These are phyloP conservation scores for Thozetella sp. DNA, from an alignment of 495 filamentous ascomycete genomes.

Conservation along the genomic window DNA sequence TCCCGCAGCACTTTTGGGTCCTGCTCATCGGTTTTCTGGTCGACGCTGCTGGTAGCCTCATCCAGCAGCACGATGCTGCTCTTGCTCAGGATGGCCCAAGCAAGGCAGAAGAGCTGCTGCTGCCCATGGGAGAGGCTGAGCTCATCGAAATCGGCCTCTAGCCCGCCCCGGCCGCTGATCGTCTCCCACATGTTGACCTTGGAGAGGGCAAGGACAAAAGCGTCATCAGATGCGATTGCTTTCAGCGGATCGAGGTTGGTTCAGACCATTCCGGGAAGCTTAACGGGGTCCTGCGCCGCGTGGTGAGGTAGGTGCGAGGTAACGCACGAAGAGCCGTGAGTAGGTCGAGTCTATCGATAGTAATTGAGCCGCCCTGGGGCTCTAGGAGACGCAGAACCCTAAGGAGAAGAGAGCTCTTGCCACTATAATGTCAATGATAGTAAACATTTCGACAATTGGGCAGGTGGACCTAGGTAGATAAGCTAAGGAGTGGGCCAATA, in stretches of 20 bases:
- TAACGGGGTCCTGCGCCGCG: slow-evolving; percentile 40
- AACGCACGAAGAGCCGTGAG: slow-evolving; percentile 22
- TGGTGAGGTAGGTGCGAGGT: too few relatives aligned
- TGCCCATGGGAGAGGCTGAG: slow-evolving; percentile 40
- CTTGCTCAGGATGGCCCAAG: slow-evolving; percentile 50
- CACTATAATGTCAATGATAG: too few relatives aligned
- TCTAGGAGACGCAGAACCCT: neutral
- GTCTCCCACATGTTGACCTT: slow-evolving; percentile 35
- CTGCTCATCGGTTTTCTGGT: too few relatives aligned
- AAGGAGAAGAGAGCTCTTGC: neutral
- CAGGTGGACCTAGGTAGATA: too few relatives aligned
- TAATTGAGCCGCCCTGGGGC: neutral
- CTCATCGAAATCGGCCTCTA: slow-evolving; percentile 29
- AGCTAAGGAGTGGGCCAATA: too few relatives aligned
- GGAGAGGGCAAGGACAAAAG: slow-evolving; percentile 25
- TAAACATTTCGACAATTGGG: too few relatives aligned
- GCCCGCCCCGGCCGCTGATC: slow-evolving; percentile 31
- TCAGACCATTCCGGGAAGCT: slow-evolving; percentile 36
- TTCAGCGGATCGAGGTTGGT: slow-evolving; percentile 39
- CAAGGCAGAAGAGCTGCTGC: slow-evolving; percentile 61
- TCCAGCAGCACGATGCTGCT: slow-evolving; percentile 10
- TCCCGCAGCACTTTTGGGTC: too few relatives aligned
- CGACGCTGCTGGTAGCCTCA: too few relatives aligned
- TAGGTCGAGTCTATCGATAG: neutral
- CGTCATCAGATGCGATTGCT: slow-evolving; percentile 21